phyloP scores from a whole-genome alignment of 192 early-diverging fungal genomes.

The Umbelopsis sp. region DNA sequence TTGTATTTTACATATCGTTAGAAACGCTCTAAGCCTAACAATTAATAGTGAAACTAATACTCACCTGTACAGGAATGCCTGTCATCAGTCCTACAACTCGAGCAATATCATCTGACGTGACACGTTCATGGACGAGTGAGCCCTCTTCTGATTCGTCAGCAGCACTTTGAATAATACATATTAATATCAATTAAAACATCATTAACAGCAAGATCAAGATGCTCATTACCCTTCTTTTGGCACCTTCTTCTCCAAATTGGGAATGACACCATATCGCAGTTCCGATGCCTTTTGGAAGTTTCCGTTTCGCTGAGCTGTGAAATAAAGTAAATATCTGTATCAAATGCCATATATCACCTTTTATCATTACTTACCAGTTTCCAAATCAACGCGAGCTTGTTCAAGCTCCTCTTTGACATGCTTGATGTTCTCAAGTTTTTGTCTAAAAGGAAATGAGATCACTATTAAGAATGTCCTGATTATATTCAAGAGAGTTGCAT shows the following conservation, averaged over 20 bases:
- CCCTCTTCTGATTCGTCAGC: constrained; percentile 41
- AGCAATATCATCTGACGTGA: constrained; percentile 78
- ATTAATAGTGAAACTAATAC: neutral
- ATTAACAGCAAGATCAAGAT: neutral
- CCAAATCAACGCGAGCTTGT: constrained; percentile 73
- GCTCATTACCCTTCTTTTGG: constrained; percentile 44
- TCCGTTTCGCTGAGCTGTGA: constrained; percentile 64
- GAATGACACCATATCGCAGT: constrained; percentile 78
- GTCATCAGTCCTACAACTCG: constrained; percentile 73
- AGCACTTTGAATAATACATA: neutral
- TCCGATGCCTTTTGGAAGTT: constrained; percentile 76
- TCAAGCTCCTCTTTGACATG: constrained; percentile 69
- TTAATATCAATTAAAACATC: neutral
- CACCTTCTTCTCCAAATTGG: constrained; percentile 67
- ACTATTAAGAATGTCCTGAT: too few species aligned
- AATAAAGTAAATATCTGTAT: neutral
- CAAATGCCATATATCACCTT: too few species aligned
- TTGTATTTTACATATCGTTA: neutral
- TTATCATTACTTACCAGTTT: constrained; percentile 36
- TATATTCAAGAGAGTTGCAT: neutral
- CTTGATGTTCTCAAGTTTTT: constrained; percentile 71
- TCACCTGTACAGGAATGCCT: constrained; percentile 76
- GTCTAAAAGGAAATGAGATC: neutral
- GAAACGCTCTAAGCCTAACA: neutral
- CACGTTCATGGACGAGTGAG: constrained; percentile 75